Conservation (phyloP, 108 stramenopile species). For the Pseudonitzschia multiseries region DNA sequence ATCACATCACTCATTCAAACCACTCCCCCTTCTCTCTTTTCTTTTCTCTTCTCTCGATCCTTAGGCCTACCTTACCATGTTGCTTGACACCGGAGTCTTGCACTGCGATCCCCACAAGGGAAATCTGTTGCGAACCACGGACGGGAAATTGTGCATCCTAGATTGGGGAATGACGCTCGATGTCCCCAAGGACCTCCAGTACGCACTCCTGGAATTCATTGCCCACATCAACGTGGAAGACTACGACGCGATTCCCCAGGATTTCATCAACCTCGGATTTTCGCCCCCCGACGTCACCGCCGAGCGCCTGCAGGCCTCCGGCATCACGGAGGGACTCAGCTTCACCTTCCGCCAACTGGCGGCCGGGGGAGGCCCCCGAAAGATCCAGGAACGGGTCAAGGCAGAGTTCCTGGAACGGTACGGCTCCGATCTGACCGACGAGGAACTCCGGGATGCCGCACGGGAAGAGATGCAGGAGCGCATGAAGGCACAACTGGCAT, state of each 20-base stretch:
- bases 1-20: neutral
- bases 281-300: constrained; percentile 63
- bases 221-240: constrained; percentile 88
- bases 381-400: constrained; percentile 80
- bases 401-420: constrained; percentile 71
- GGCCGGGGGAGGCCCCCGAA: constrained; percentile 73
- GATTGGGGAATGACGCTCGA: constrained; percentile 90
- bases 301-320: constrained; percentile 53
- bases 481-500: constrained; percentile 69
- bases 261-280: constrained; percentile 80
- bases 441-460: constrained; percentile 55
- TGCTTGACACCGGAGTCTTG: constrained; percentile 77
- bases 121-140: constrained; percentile 77
- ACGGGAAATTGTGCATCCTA: constrained; percentile 81
- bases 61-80: constrained; percentile 77
- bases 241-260: constrained; percentile 80
- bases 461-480: constrained; percentile 70
- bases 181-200: constrained; percentile 74
- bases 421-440: constrained; percentile 57
- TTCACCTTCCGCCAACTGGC: constrained; percentile 74
- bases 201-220: constrained; percentile 86
- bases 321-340: constrained; percentile 75
- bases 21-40: no score
- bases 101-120: constrained; percentile 61
- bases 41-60: no score